phyloP scores from a whole-genome alignment of 1,284 basidiomycete genomes.

The Ganoderma multipileum region DNA sequence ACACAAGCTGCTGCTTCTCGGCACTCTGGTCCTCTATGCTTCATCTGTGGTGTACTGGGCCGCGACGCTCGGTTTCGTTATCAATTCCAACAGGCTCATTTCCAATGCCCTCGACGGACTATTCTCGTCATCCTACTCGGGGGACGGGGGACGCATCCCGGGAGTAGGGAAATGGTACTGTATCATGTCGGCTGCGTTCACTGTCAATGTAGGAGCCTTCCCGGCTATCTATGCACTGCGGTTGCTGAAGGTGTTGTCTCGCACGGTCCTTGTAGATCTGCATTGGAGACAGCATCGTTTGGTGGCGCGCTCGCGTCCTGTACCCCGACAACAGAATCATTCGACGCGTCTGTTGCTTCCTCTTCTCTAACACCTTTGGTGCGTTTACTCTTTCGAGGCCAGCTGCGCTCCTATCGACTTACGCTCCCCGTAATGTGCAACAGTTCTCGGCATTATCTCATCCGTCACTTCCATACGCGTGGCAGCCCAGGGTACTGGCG shows the following conservation, averaged over 20 bases:
- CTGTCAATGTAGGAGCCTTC: constrained; percentile 2
- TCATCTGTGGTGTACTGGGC: not conserved
- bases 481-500: not conserved
- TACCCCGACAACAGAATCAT: constrained; percentile 8
- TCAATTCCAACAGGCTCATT: not conserved
- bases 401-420: not conserved
- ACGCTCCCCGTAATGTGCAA: not conserved
- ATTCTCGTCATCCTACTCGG: constrained; percentile 1
- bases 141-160: not conserved
- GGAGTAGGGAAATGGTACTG: not conserved
- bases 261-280: not conserved
- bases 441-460: constrained; percentile 8
- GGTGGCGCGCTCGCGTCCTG: constrained; percentile 11
- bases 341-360: not conserved
- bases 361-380: constrained; percentile 6
- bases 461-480: not conserved
- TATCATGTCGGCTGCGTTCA: constrained; percentile 4
- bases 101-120: constrained; percentile 5
- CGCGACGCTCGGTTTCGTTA: not conserved
- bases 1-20: not conserved
- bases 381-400: not conserved
- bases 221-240: not conserved
- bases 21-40: not conserved
- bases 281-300: constrained; percentile 15
- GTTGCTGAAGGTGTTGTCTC: not conserved